Conservation (phyloP, 306 rosid species). For the Quercus dentata region DNA sequence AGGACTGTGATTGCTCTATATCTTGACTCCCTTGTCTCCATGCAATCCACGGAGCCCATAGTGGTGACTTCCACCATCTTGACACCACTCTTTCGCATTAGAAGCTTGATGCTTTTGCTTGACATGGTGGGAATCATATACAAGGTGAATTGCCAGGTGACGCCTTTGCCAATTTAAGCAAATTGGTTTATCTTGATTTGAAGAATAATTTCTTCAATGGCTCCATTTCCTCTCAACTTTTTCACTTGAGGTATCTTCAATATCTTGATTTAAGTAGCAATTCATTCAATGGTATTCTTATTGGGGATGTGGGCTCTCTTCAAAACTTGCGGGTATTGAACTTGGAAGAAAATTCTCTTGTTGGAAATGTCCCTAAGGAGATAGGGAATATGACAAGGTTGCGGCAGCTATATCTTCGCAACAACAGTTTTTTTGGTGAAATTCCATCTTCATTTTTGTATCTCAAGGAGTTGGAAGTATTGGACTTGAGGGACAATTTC, state of each 20-base stretch:
- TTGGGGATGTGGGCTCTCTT: too few relatives aligned
- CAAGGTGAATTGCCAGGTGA: conserved; percentile 2
- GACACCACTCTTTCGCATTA: conserved; percentile 18
- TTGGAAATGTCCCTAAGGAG: conserved; percentile 17
- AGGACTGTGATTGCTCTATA: not conserved
- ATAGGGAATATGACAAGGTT: conserved; percentile 8
- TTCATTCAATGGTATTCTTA: not conserved
- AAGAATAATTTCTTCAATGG: too few relatives aligned
- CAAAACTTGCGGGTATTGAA: too few relatives aligned
- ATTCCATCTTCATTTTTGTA: conserved; percentile 6
- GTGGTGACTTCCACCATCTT: conserved; percentile 6
- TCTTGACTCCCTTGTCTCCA: not conserved
- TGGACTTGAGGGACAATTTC: conserved; percentile 23
- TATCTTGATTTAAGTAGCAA: conserved; percentile 1
- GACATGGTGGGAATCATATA: conserved; percentile 5
- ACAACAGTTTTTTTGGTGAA: not conserved
- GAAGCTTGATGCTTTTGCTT: conserved; percentile 24
- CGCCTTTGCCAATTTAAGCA: conserved; percentile 18
- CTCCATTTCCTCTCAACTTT: too few relatives aligned
- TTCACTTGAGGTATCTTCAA: too few relatives aligned
- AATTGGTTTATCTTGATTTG: conserved; percentile 20
- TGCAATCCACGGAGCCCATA: not conserved
- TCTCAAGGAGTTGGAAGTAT: not conserved
- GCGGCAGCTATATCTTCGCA: conserved; percentile 4
- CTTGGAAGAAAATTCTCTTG: too few relatives aligned